Evolutionary conservation across 169 alveolate species (phyloP).

Genomic region (Amoebophrya sp.): DNA sequence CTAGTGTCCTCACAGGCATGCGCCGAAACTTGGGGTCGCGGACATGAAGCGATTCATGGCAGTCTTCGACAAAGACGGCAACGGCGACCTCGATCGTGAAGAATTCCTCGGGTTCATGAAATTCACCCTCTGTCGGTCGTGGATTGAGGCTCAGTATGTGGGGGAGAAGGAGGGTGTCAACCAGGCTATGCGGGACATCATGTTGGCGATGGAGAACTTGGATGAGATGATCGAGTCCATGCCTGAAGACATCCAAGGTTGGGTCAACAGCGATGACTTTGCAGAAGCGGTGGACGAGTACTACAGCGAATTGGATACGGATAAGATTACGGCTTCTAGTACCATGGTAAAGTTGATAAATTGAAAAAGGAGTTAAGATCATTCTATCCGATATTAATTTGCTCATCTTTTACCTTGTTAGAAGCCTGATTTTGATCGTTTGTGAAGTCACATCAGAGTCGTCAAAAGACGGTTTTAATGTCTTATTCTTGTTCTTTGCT

Average conservation of each 20-base stretch:
- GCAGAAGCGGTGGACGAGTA: neutral
- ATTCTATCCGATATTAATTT: neutral
- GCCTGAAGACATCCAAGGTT: neutral
- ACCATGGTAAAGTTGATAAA: too few relatives aligned
- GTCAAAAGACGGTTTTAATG: neutral
- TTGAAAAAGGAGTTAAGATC: too few relatives aligned
- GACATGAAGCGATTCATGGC: neutral
- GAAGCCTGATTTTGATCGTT: neutral
- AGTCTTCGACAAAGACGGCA: neutral
- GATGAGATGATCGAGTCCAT: neutral
- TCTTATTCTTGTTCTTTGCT: neutral
- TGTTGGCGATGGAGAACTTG: neutral
- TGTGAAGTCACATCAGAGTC: neutral
- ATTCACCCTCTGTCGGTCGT: neutral
- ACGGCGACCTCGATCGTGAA: neutral
- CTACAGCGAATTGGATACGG: neutral
- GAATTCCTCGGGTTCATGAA: neutral
- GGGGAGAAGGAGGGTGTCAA: neutral
- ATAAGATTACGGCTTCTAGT: too few relatives aligned
- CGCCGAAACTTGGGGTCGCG: neutral
- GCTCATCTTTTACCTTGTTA: neutral
- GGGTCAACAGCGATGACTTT: neutral
- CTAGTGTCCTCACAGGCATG: too few relatives aligned
- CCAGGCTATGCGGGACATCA: neutral
- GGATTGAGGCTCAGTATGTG: slow-evolving; percentile 3